phyloP scores from a whole-genome alignment of 148 eudicot genomes.

The Chenopodium formosanum region DNA sequence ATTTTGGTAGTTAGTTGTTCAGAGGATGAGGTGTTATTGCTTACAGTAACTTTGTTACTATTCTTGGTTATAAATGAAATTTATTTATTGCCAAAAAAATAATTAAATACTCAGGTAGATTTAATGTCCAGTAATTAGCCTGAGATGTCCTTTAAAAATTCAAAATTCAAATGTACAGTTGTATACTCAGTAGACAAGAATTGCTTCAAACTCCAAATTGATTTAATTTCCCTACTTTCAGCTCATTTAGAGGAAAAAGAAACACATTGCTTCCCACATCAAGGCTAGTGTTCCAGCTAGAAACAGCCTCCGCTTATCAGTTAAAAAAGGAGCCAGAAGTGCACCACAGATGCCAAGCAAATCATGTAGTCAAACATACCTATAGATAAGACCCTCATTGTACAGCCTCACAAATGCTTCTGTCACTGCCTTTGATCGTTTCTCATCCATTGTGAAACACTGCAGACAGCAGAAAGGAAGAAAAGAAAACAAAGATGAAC shows the following conservation, averaged over 20 bases:
- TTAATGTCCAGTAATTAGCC: too few relatives aligned
- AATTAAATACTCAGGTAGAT: too few relatives aligned
- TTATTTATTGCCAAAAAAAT: too few relatives aligned
- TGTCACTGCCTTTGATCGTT: conserved; percentile 80
- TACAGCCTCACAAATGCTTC: conserved; percentile 91
- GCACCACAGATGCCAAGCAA: neutral
- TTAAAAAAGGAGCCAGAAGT: conserved; percentile 5
- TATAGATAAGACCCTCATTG: conserved; percentile 83
- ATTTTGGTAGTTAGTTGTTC: too few relatives aligned
- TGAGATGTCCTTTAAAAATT: neutral
- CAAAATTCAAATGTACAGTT: neutral
- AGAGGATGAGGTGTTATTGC: too few relatives aligned
- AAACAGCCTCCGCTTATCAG: neutral
- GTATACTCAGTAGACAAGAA: neutral
- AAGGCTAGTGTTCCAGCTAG: neutral
- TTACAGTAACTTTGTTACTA: too few relatives aligned
- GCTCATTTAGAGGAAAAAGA: neutral
- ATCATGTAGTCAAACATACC: conserved; percentile 42
- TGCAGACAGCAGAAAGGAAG: conserved; percentile 20
- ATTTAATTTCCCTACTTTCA: neutral
- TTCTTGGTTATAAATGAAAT: too few relatives aligned
- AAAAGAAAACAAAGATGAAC: conserved; percentile 18
- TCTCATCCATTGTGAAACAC: conserved; percentile 99
- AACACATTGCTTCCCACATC: neutral
- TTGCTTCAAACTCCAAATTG: neutral